Evolutionary conservation across 1,284 basidiomycete species (phyloP).

Genomic region (Sparassis latifolia): DNA sequence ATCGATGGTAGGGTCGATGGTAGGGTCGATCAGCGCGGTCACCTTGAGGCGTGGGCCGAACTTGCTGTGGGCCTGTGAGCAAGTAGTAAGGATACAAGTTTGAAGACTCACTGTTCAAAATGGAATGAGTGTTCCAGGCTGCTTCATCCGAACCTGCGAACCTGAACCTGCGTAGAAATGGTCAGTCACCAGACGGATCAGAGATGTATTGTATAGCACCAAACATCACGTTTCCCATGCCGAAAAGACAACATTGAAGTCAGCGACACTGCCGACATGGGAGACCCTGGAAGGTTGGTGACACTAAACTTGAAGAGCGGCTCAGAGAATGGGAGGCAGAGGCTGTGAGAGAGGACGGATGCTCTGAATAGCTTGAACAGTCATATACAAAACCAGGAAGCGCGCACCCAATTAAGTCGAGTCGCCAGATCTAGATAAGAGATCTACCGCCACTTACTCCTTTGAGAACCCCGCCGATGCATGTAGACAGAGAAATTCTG

Average conservation of each 20-base stretch:
- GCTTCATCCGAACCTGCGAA: conserved; percentile 72
- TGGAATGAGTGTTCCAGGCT: conserved; percentile 95
- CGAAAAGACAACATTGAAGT: conserved; percentile 91
- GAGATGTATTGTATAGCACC: conserved; percentile 35
- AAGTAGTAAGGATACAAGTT: conserved; percentile 3
- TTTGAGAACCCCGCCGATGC: too few species aligned
- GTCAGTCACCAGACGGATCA: neutral
- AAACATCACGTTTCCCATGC: conserved; percentile 94
- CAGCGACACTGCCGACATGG: conserved; percentile 51
- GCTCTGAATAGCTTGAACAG: too few species aligned
- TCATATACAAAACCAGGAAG: too few species aligned
- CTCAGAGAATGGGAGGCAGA: too few species aligned
- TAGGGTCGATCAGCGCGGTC: conserved; percentile 88
- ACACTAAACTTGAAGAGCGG: conserved; percentile 38
- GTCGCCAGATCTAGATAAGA: too few species aligned
- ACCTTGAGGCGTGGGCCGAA: conserved; percentile 96
- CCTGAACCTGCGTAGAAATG: conserved; percentile 34
- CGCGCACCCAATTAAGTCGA: too few species aligned
- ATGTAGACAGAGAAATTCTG: too few species aligned
- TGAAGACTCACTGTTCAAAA: conserved; percentile 69
- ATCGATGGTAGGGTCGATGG: conserved; percentile 65
- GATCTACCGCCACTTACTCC: too few species aligned
- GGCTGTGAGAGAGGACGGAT: too few species aligned
- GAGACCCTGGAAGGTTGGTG: conserved; percentile 34
- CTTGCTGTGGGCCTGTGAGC: conserved; percentile 54